These are phyloP conservation scores for Aspergillus nidulans DNA, from an alignment of 495 filamentous ascomycete genomes.

Conservation along the genomic window DNA sequence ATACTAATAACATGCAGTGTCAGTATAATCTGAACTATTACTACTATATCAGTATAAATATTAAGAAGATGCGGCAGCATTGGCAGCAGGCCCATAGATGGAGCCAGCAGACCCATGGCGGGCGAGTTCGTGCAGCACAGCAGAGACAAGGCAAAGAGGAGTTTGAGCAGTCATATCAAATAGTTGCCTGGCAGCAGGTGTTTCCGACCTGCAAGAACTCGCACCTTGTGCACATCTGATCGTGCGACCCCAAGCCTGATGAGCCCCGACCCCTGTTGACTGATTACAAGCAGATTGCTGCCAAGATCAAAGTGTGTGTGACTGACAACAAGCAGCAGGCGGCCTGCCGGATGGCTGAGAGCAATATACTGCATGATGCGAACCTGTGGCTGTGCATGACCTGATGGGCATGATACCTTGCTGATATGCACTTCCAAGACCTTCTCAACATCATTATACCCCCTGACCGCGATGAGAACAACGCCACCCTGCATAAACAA, in stretches of 20 bases:
- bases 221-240: slow-evolving; percentile 2
- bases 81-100: background rate
- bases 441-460: background rate
- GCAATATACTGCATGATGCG: background rate
- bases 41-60: background rate
- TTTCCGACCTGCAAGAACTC: background rate
- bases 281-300: background rate
- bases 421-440: background rate
- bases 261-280: background rate
- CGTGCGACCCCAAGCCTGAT: background rate
- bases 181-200: background rate
- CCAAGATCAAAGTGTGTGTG: background rate
- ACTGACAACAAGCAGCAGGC: background rate
- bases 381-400: slow-evolving; percentile 12
- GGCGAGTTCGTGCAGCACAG: background rate
- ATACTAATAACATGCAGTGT: too few relatives aligned
- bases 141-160: background rate
- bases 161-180: background rate
- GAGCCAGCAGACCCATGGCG: background rate
- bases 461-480: too few relatives aligned
- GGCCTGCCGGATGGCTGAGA: slow-evolving; percentile 1
- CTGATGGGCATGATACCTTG: slow-evolving; percentile 6
- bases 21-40: too few relatives aligned
- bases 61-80: background rate
- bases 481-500: too few relatives aligned